A percentile compares a stretch with the other conserved stretches of the same genome.
Conservation (phyloP, 2,329 filamentous ascomycete species). For the Huntiella savannae region DNA sequence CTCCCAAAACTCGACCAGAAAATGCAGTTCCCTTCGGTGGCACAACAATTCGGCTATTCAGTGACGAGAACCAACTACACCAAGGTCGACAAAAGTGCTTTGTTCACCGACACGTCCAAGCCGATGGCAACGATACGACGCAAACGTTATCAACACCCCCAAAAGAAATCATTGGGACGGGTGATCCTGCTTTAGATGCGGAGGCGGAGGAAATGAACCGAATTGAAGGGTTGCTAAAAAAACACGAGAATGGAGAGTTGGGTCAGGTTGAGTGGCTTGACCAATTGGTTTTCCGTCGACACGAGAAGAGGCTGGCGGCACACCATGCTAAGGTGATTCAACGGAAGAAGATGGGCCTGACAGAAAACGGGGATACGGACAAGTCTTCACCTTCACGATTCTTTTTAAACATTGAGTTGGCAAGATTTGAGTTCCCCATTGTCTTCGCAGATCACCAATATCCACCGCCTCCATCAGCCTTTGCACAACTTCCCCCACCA, state of each 20-base stretch:
- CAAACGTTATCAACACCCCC: slow-evolving; percentile 49
- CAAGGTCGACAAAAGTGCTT: slow-evolving; percentile 87
- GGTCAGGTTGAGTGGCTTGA: slow-evolving; percentile 88
- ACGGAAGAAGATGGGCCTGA: slow-evolving; percentile 20
- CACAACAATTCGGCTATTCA: slow-evolving; percentile 82
- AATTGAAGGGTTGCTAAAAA: slow-evolving; percentile 80
- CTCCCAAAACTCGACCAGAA: slow-evolving; percentile 46
- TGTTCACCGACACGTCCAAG: slow-evolving; percentile 61
- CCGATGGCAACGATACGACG: slow-evolving; percentile 67
- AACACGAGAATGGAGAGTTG: slow-evolving; percentile 96
- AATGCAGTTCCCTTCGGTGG: slow-evolving; percentile 86
- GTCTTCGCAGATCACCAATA: slow-evolving; percentile 94
- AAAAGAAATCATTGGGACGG: slow-evolving; percentile 32
- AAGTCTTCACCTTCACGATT: slow-evolving; percentile 31
- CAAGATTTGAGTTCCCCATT: slow-evolving; percentile 85
- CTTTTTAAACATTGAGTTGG: slow-evolving; percentile 74
- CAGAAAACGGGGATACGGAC: slow-evolving; percentile 15
- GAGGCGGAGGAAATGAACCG: slow-evolving; percentile 73
- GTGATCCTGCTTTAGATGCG: slow-evolving; percentile 35
- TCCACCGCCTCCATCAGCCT: slow-evolving; percentile 44
- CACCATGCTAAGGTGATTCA: slow-evolving; percentile 13
- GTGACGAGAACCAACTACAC: slow-evolving; percentile 73
- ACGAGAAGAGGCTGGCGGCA: slow-evolving; percentile 47
- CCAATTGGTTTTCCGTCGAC: slow-evolving; percentile 74
- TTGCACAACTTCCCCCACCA: slow-evolving; percentile 29